phyloP scores from a whole-genome alignment of 78 protist species.

The Chrysochromulina tobinii region DNA sequence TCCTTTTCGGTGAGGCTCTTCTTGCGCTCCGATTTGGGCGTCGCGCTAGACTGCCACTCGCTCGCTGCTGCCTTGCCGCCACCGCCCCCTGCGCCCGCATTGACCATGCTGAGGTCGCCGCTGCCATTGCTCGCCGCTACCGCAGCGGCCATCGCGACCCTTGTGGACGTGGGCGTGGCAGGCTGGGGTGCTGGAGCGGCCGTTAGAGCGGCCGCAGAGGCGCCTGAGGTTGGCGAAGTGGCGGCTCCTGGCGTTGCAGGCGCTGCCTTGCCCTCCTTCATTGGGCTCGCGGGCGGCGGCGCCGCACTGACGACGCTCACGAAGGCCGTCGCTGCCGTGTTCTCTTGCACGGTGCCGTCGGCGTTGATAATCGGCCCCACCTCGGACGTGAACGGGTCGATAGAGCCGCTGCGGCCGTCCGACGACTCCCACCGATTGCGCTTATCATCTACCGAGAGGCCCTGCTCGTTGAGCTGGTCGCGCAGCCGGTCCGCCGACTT shows the following conservation, averaged over 20 bases:
- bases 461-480: conserved; percentile 16
- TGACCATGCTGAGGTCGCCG: no score
- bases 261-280: background rate
- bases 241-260: background rate
- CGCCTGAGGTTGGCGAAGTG: no score
- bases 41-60: background rate
- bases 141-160: no score
- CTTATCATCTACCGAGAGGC: background rate
- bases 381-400: background rate
- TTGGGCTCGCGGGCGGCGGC: no score
- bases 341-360: background rate
- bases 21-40: background rate
- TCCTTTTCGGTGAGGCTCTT: background rate
- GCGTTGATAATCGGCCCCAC: background rate
- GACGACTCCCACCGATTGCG: conserved; percentile 1
- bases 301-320: no score
- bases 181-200: no score
- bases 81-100: background rate
- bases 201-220: no score
- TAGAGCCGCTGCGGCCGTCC: background rate
- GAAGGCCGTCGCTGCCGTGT: no score
- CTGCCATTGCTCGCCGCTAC: no score
- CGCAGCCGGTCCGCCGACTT: no score
- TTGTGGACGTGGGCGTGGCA: no score
- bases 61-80: background rate